Conservation (phyloP, 345 rosid species). For the Sapria himalayana region DNA sequence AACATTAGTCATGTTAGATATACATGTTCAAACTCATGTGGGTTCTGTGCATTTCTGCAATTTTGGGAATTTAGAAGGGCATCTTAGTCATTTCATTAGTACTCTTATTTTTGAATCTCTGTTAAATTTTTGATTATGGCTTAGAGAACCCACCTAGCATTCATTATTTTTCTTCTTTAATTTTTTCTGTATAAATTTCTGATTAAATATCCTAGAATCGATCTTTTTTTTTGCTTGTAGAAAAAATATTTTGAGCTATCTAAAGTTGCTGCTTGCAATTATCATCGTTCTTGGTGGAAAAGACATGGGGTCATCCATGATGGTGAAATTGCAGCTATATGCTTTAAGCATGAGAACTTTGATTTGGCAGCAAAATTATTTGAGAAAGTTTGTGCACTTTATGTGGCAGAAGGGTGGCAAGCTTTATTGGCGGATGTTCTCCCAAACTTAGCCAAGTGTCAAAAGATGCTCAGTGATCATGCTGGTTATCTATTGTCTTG, state of each 20-base stretch:
- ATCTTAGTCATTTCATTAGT: too few species aligned
- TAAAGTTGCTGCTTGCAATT: slow-evolving; percentile 93
- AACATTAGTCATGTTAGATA: too few species aligned
- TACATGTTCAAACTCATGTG: too few species aligned
- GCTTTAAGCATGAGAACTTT: slow-evolving; percentile 67
- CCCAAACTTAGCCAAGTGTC: slow-evolving; percentile 89
- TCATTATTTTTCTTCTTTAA: too few species aligned
- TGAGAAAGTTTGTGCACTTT: slow-evolving; percentile 92
- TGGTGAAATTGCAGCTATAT: slow-evolving; percentile 92
- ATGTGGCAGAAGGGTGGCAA: slow-evolving; percentile 97
- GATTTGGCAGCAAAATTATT: slow-evolving; percentile 93
- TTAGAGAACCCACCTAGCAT: too few species aligned
- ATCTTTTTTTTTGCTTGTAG: too few species aligned
- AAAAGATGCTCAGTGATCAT: slow-evolving; percentile 76
- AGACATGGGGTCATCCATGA: slow-evolving; percentile 96
- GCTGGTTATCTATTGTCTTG: slow-evolving; percentile 91
- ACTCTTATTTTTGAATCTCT: too few species aligned
- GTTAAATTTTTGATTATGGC: too few species aligned
- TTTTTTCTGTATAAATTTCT: too few species aligned
- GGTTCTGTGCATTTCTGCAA: too few species aligned
- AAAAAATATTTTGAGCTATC: slow-evolving; percentile 69
- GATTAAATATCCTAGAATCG: too few species aligned
- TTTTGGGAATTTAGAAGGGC: too few species aligned
- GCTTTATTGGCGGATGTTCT: slow-evolving; percentile 83
- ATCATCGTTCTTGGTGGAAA: slow-evolving; percentile 97